Conservation (phyloP, 2,329 filamentous ascomycete genomes). For the Ophiostoma angusticollis region DNA sequence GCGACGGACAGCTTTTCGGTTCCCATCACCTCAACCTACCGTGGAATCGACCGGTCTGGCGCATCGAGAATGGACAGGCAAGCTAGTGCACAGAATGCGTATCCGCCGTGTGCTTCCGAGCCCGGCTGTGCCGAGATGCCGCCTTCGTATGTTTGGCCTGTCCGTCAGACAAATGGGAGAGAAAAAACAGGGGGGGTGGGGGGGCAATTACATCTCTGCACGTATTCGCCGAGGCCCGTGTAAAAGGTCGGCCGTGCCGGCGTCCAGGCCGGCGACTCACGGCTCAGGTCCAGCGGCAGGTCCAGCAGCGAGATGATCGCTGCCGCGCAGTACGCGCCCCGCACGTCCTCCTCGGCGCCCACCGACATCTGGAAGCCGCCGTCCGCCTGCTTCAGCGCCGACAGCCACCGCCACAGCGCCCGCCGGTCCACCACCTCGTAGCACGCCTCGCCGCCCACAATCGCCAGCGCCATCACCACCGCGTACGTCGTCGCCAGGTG, state of each 20-base stretch:
- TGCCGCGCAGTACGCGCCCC: constrained; percentile 87
- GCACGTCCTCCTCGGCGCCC: constrained; percentile 84
- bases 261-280: constrained; percentile 53
- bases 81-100: constrained; percentile 86
- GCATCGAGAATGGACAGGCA: constrained; percentile 76
- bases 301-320: constrained; percentile 70
- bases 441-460: constrained; percentile 59
- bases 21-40: too few relatives aligned
- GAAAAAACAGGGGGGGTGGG: constrained; percentile 10
- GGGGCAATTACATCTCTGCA: constrained; percentile 58
- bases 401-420: constrained; percentile 85
- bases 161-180: not conserved
- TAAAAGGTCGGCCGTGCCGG: constrained; percentile 52
- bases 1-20: too few relatives aligned
- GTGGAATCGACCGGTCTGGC: constrained; percentile 60
- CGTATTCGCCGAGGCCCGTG: constrained; percentile 64
- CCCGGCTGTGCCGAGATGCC: constrained; percentile 78
- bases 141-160: constrained; percentile 88
- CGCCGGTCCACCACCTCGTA: constrained; percentile 68
- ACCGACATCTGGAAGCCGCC: constrained; percentile 83
- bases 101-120: constrained; percentile 89
- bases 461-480: constrained; percentile 60
- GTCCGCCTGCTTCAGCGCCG: constrained; percentile 68
- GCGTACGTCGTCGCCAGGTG: constrained; percentile 88
- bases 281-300: constrained; percentile 66